Base-by-base conservation (phyloP, 805 yeast species). In the Metschnikowia continentalis region DNA sequence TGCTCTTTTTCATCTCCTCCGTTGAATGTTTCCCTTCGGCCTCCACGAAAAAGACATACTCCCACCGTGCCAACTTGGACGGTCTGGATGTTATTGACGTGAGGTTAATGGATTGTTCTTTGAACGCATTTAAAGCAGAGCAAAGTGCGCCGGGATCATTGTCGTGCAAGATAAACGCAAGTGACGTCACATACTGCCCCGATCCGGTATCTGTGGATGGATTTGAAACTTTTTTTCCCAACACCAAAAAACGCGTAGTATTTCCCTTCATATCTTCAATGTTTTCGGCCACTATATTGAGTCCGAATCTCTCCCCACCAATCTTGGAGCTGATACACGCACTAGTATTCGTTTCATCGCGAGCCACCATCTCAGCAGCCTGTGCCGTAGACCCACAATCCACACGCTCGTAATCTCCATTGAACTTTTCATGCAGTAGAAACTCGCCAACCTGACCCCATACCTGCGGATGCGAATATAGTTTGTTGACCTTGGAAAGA, bases 391-490 rank as follows among this genome's bases (percentile, higher is more conserved):
- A 89, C 1, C 78, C 74, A 2, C 84, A 76, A 66, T 90, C 96
- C 15, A 86, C 73, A 53, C 69, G 76, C 47, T 76, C 77, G 33
- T 79, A 59, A n/a, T 57, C 71, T 20, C 65, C 63, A 49, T 38
- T 62, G 52, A 62, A 72, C 54, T 17, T 71, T 62, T 43, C 57
- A 46, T 32, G 55, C 46, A n/a, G 35, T 39, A 87, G 63, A 71
- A 88, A 94, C 20, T 71, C 65, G 2, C 77, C 71, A 46, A 88
- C 84, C 65, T 92, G 99, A 8, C 97, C 95, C 99, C 99, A 92
- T 0, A 91, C 99, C 66, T 92, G 99, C 1, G 99, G 97, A 68
- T 92, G 99, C 3, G 97, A 88, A 69, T 88, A 88, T 17, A 92
- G 78, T 32, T 75, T 79, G 14, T 63, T 67, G 47, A 90, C 77